Percentiles rank a stretch among this genome's conserved stretches.
Conservation (phyloP, 2,329 filamentous ascomycete genomes). For the Lecanicillium sp. region DNA sequence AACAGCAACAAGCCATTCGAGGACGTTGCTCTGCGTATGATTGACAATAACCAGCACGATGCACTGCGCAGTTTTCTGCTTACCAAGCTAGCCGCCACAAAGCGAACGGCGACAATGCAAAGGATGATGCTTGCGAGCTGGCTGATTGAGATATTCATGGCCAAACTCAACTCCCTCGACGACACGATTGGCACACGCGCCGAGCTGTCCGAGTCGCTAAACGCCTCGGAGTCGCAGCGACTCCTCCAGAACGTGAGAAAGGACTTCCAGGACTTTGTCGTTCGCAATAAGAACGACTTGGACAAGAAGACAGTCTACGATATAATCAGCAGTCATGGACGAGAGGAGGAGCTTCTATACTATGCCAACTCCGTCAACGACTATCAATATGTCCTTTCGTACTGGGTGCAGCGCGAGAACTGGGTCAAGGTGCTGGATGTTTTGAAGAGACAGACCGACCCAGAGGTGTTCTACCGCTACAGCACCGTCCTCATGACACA, state of each 20-base stretch:
- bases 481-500: constrained; percentile 95
- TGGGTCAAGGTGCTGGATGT: constrained; percentile 85
- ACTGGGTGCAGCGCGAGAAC: constrained; percentile 93
- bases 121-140: constrained; percentile 91
- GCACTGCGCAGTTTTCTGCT: constrained; percentile 84
- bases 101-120: constrained; percentile 84
- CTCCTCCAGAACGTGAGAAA: constrained; percentile 64
- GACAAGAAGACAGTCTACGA: constrained; percentile 92
- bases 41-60: constrained; percentile 85
- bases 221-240: constrained; percentile 63
- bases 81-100: constrained; percentile 74
- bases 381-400: constrained; percentile 89
- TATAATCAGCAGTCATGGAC: constrained; percentile 88
- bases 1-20: constrained; percentile 97
- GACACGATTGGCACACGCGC: constrained; percentile 89
- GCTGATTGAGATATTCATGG: constrained; percentile 96
- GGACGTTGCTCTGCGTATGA: constrained; percentile 84
- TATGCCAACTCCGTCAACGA: constrained; percentile 87
- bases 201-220: constrained; percentile 67
- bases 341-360: constrained; percentile 86
- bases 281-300: constrained; percentile 77
- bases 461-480: constrained; percentile 93
- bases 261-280: constrained; percentile 86
- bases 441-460: constrained; percentile 85
- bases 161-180: constrained; percentile 88